A percentile compares a stretch with the other conserved stretches of the same genome.
These are phyloP conservation scores for Trichocladium uniseriatum DNA, from an alignment of 495 filamentous ascomycete genomes.

Conservation along the genomic window DNA sequence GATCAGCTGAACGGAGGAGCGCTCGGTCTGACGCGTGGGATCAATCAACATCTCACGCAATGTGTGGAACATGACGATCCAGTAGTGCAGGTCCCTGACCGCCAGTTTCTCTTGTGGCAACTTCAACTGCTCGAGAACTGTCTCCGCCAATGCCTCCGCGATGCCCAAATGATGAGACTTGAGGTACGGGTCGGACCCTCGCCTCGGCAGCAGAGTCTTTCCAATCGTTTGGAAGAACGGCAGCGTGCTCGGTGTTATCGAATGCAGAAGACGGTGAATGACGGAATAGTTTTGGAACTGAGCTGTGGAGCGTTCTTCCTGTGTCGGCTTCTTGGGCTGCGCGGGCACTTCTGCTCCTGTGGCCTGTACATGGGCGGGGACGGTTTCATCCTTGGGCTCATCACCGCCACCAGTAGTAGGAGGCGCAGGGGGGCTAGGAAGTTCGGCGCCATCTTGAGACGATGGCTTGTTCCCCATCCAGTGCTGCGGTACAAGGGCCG, in stretches of 20 bases:
- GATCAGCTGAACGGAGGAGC: constrained; percentile 54
- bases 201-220: constrained; percentile 64
- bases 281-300: constrained; percentile 70
- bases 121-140: constrained; percentile 55
- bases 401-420: neutral
- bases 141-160: constrained; percentile 67
- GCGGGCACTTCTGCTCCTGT: constrained; percentile 25
- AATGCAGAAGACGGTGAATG: constrained; percentile 65
- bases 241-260: constrained; percentile 59
- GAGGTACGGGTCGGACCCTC: constrained; percentile 52
- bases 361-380: constrained; percentile 18
- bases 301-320: constrained; percentile 30
- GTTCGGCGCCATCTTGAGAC: neutral
- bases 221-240: constrained; percentile 73
- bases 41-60: constrained; percentile 74
- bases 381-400: constrained; percentile 5
- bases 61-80: constrained; percentile 67
- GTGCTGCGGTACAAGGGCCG: constrained; percentile 32
- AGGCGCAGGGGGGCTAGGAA: neutral
- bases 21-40: constrained; percentile 42
- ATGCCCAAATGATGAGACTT: constrained; percentile 61
- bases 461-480: constrained; percentile 29
- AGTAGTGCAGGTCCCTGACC: constrained; percentile 58
- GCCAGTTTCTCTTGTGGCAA: constrained; percentile 17
- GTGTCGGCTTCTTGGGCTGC: constrained; percentile 20